Percentiles rank a stretch among this genome's conserved stretches.
Conservation (phyloP, 2,329 filamentous ascomycete genomes). For the Sporothrix variecibatus region DNA sequence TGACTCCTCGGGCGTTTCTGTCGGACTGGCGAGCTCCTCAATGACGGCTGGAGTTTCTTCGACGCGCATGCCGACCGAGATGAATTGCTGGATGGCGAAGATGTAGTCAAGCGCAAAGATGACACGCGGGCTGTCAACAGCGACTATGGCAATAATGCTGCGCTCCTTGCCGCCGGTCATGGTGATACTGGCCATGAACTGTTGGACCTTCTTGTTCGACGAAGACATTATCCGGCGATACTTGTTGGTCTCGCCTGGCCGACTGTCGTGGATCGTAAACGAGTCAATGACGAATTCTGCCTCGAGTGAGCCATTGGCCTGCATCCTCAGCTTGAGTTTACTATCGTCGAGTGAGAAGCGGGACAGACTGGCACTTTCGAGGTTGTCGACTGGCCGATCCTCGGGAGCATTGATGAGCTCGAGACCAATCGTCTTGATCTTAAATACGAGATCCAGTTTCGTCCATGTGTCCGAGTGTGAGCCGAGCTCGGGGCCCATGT, state of each 20-base stretch:
- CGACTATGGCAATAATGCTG: constrained; percentile 85
- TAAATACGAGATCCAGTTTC: constrained; percentile 89
- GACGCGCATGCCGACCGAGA: constrained; percentile 68
- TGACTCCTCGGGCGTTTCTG: constrained; percentile 60
- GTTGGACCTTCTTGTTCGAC: constrained; percentile 91
- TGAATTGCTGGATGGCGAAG: constrained; percentile 82
- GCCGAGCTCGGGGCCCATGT: constrained; percentile 70
- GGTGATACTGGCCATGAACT: constrained; percentile 96
- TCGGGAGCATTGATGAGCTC: constrained; percentile 81
- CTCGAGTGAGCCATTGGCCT: constrained; percentile 88
- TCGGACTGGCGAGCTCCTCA: constrained; percentile 55
- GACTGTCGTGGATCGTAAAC: constrained; percentile 91
- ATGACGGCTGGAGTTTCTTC: constrained; percentile 51
- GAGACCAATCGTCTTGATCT: constrained; percentile 81
- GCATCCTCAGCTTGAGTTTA: constrained; percentile 86
- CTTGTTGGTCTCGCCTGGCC: constrained; percentile 87
- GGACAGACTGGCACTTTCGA: constrained; percentile 80
- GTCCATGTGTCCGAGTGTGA: constrained; percentile 77
- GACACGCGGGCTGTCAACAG: constrained; percentile 88
- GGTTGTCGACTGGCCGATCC: constrained; percentile 73
- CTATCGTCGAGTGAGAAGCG: constrained; percentile 94
- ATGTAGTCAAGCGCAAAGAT: constrained; percentile 97
- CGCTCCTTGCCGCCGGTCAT: constrained; percentile 83
- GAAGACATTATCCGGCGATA: constrained; percentile 98
- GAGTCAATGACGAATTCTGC: constrained; percentile 91